Conservation (phyloP, 2,329 filamentous ascomycete genomes). For the Tolypocladium paradoxum region DNA sequence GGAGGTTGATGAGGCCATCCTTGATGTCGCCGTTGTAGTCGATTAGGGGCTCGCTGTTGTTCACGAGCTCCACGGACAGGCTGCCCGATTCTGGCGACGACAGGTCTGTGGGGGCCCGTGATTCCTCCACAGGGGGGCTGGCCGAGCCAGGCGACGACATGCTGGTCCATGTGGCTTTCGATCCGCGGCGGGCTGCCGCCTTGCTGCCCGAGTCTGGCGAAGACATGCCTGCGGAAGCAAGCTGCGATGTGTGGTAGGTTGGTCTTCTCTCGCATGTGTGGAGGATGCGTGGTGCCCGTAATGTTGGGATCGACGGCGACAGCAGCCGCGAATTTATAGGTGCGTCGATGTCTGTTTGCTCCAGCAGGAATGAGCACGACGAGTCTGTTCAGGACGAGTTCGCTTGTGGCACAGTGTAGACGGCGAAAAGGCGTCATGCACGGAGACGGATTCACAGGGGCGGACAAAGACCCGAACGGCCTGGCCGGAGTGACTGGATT, state of each 20-base stretch:
- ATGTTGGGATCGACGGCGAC: not conserved
- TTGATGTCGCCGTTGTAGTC: not conserved
- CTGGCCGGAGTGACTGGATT: not conserved
- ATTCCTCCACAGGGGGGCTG: not conserved
- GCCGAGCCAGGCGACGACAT: not conserved
- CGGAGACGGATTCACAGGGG: not conserved
- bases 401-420: not conserved
- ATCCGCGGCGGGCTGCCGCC: not conserved
- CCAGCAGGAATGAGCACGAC: not conserved
- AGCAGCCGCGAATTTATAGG: not conserved
- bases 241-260: not conserved
- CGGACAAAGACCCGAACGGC: not conserved
- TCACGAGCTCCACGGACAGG: conserved; percentile 1
- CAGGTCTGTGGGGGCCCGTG: not conserved
- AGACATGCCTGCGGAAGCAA: not conserved
- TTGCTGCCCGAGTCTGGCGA: not conserved
- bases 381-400: not conserved
- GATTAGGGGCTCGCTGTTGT: conserved; percentile 1
- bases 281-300: not conserved
- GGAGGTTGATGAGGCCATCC: not conserved
- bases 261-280: not conserved
- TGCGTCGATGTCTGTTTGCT: not conserved
- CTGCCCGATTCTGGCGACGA: not conserved
- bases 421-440: not conserved
- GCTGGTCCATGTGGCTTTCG: not conserved